phyloP scores from a whole-genome alignment of 2,329 filamentous ascomycete genomes.

The Penicillium sp. region DNA sequence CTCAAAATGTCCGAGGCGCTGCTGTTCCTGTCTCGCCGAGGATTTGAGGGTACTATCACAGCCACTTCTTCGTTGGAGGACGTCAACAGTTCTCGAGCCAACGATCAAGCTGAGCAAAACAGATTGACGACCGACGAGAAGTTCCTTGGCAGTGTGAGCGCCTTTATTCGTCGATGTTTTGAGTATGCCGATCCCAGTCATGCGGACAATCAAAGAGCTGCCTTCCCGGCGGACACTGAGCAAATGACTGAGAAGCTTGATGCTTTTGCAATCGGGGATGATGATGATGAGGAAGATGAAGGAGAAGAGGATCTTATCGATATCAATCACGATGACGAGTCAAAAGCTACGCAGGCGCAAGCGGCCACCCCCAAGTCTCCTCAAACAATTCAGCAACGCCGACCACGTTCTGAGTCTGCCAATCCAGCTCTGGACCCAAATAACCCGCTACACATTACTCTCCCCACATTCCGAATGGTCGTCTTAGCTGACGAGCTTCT shows the following conservation, averaged over 20 bases:
- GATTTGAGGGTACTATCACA: constrained; percentile 68
- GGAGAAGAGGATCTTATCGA: constrained; percentile 37
- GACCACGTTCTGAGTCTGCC: constrained; percentile 66
- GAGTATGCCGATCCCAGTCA: constrained; percentile 95
- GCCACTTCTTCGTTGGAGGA: constrained; percentile 57
- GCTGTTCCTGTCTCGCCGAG: constrained; percentile 83
- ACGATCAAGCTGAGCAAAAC: constrained; percentile 33
- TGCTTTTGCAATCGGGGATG: constrained; percentile 71
- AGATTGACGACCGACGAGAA: constrained; percentile 68
- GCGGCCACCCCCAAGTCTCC: constrained; percentile 12
- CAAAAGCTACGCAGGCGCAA: constrained; percentile 18
- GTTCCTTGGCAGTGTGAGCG: constrained; percentile 87
- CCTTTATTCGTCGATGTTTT: constrained; percentile 93
- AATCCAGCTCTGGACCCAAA: constrained; percentile 89
- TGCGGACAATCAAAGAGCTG: constrained; percentile 51
- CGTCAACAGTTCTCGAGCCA: constrained; percentile 38
- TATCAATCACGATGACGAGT: constrained; percentile 26
- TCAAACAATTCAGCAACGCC: constrained; percentile 34
- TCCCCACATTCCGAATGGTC: constrained; percentile 98
- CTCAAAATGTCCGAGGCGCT: constrained; percentile 89
- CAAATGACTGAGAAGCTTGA: constrained; percentile 40
- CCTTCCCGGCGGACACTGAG: constrained; percentile 25
- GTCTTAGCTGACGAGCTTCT: constrained; percentile 91
- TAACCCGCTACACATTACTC: constrained; percentile 88
- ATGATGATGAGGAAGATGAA: constrained; percentile 32